These are phyloP conservation scores for Mortierella sp. DNA, from an alignment of 371 early-diverging fungal species.

Conservation along the genomic window DNA sequence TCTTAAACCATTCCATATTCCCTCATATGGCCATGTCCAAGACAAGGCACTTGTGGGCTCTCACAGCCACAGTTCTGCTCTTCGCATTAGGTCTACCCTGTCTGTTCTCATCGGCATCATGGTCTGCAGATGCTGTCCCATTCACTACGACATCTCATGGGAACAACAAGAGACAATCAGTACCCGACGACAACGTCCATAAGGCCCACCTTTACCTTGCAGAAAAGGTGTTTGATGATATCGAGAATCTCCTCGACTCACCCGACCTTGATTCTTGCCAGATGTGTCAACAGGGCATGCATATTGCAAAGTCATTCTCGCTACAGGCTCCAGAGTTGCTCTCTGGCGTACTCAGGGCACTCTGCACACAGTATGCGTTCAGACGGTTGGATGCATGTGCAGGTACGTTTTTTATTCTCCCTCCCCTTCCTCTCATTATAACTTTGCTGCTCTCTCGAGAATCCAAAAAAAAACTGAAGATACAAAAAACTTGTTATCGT, in stretches of 20 bases:
- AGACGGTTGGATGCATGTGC: conserved; percentile 40
- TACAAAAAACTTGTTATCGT: too few relatives aligned
- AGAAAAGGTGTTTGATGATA: conserved; percentile 16
- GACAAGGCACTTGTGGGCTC: too few relatives aligned
- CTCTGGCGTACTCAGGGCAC: conserved; percentile 29
- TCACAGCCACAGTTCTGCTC: too few relatives aligned
- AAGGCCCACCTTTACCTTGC: conserved; percentile 33
- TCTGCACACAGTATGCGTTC: conserved; percentile 31
- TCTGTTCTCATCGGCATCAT: too few relatives aligned
- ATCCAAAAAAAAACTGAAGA: too few relatives aligned
- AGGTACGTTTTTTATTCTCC: conserved; percentile 13
- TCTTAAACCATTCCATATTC: too few relatives aligned
- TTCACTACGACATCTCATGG: too few relatives aligned
- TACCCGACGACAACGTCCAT: conserved; percentile 5
- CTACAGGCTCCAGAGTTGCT: conserved; percentile 38
- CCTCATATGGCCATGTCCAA: too few relatives aligned
- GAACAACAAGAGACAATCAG: conserved; percentile 8
- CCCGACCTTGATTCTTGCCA: conserved; percentile 45
- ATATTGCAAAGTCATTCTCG: conserved; percentile 32
- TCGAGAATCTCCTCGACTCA: conserved; percentile 43
- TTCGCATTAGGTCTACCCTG: too few relatives aligned
- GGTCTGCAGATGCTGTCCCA: too few relatives aligned
- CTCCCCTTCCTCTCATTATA: neutral
- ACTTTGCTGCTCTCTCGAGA: neutral
- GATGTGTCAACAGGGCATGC: conserved; percentile 47